Evolutionary conservation across 116 monocot species (phyloP).

Genomic region (Cymodocea nodosa): DNA sequence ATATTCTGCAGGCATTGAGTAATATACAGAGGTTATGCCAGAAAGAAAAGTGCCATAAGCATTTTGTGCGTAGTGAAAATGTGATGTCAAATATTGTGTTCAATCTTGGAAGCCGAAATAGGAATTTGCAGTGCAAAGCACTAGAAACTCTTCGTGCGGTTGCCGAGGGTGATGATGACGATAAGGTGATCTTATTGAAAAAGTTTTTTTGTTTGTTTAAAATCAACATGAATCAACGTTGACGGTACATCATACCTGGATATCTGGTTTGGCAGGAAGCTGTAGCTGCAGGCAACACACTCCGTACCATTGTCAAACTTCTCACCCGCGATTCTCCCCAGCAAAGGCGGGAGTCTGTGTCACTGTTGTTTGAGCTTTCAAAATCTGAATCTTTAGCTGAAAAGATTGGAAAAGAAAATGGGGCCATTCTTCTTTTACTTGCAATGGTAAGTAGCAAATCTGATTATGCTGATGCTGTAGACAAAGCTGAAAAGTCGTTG

Average conservation of each 20-base stretch:
- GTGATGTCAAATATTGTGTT: slow-evolving; percentile 35
- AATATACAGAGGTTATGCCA: slow-evolving; percentile 31
- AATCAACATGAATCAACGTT: slow-evolving; percentile 3
- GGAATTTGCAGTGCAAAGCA: slow-evolving; percentile 45
- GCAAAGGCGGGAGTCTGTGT: slow-evolving; percentile 60
- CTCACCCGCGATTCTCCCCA: slow-evolving; percentile 41
- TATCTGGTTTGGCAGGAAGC: slow-evolving; percentile 26
- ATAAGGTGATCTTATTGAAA: slow-evolving; percentile 32
- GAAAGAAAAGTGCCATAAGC: slow-evolving; percentile 33
- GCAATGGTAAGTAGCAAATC: slow-evolving; percentile 62
- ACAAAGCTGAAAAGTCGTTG: slow-evolving; percentile 52
- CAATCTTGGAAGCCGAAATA: slow-evolving; percentile 47
- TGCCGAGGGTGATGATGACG: slow-evolving; percentile 43
- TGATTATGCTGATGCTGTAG: slow-evolving; percentile 32
- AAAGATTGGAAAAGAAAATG: slow-evolving; percentile 56
- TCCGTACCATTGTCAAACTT: slow-evolving; percentile 65
- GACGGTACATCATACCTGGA: neutral
- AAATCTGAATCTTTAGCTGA: slow-evolving; percentile 52
- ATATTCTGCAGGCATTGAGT: slow-evolving; percentile 33
- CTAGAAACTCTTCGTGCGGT: slow-evolving; percentile 48
- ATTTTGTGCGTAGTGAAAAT: slow-evolving; percentile 29
- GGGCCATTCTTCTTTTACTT: slow-evolving; percentile 68
- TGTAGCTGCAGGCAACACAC: slow-evolving; percentile 43
- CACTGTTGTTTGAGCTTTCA: slow-evolving; percentile 61
- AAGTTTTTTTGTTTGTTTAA: slow-evolving; percentile 1